phyloP scores from a whole-genome alignment of 2,329 filamentous ascomycete genomes.

The Tolypocladium album region DNA sequence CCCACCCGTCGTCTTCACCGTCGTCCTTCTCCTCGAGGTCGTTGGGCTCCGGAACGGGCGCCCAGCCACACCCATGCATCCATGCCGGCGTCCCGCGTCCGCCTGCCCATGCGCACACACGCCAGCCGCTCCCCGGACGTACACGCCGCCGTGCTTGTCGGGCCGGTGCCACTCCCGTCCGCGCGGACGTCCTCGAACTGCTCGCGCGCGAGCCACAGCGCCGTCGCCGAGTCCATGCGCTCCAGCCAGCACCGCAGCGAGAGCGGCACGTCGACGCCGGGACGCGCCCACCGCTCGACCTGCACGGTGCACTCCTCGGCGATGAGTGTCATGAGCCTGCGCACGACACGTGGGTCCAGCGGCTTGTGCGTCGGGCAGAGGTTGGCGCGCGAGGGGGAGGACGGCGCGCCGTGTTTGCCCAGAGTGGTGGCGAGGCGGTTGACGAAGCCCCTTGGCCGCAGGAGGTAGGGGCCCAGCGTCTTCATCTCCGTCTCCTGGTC shows the following conservation, averaged over 20 bases:
- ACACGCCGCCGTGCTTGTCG: neutral
- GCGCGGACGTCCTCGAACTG: conserved; percentile 16
- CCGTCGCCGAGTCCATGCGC: conserved; percentile 14
- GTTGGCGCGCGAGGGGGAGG: conserved; percentile 17
- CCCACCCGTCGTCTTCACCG: neutral
- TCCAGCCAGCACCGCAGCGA: conserved; percentile 12
- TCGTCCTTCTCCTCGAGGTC: no score
- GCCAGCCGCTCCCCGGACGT: neutral
- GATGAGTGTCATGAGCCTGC: conserved; percentile 30
- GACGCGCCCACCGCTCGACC: conserved; percentile 9
- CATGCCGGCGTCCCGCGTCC: no score
- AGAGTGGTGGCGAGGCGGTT: conserved; percentile 21
- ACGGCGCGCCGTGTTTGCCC: conserved; percentile 8
- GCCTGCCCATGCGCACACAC: no score
- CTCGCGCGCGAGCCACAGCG: conserved; percentile 26
- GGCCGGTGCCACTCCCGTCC: neutral
- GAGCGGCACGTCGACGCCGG: neutral
- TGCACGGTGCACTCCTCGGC: conserved; percentile 28
- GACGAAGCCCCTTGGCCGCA: conserved; percentile 16
- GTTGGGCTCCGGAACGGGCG: no score
- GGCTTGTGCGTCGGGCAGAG: conserved; percentile 29
- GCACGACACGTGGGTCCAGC: conserved; percentile 32
- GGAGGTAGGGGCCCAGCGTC: conserved; percentile 7
- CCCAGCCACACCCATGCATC: neutral
- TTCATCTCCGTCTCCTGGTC: conserved; percentile 17